A percentile compares a stretch with the other conserved stretches of the same genome.
These are phyloP conservation scores for Raddia guianensis DNA, from an alignment of 176 grass and related monocot genomes.

Conservation along the genomic window DNA sequence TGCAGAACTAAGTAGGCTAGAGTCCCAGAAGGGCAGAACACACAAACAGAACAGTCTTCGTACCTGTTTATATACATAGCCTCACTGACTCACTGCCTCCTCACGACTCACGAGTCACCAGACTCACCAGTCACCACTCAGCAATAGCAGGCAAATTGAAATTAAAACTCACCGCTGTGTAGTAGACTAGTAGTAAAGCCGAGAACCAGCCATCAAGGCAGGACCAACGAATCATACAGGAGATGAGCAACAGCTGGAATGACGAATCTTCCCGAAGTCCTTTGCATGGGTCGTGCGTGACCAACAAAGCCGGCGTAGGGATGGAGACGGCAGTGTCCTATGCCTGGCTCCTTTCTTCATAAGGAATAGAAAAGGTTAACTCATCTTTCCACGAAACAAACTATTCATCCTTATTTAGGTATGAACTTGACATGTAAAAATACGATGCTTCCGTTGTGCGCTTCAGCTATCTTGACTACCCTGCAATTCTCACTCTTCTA, in stretches of 20 bases:
- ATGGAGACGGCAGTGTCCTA: constrained; percentile 42
- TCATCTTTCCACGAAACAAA: background rate
- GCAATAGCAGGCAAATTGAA: background rate
- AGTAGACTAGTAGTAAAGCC: background rate
- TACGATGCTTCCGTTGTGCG: background rate
- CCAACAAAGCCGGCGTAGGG: constrained; percentile 23
- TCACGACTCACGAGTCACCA: background rate
- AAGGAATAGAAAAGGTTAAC: constrained; percentile 18
- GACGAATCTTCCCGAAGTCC: constrained; percentile 15
- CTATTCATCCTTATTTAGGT: constrained; percentile 19
- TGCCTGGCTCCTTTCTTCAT: constrained; percentile 38
- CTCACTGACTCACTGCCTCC: background rate
- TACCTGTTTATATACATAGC: background rate
- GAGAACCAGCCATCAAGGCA: constrained; percentile 6
- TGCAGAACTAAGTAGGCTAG: background rate
- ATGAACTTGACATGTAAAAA: constrained; percentile 7
- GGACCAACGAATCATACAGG: constrained; percentile 23
- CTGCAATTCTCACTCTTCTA: background rate
- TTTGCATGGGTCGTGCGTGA: constrained; percentile 3
- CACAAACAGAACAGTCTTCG: constrained; percentile 18
- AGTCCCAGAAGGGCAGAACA: background rate
- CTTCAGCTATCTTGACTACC: background rate
- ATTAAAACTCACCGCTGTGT: background rate
- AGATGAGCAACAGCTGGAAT: constrained; percentile 24
- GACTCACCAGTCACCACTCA: background rate